phyloP scores from a whole-genome alignment of 1,284 basidiomycete species.

The Leucoagaricus sp. region DNA sequence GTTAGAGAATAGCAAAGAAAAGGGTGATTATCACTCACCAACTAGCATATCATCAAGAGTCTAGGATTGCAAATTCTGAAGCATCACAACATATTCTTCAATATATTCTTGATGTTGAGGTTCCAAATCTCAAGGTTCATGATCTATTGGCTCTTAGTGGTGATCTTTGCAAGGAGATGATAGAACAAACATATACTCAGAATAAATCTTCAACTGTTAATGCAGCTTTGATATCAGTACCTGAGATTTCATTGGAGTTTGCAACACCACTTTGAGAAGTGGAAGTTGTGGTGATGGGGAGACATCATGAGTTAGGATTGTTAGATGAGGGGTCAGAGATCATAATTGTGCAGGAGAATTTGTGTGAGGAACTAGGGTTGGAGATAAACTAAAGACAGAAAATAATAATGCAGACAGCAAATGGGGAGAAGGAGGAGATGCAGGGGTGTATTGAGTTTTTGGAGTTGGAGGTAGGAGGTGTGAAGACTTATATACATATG shows the following conservation, averaged over 20 bases:
- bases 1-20: not conserved
- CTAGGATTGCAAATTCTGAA: constrained; percentile 2
- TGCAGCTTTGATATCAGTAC: not conserved
- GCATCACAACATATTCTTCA: not conserved
- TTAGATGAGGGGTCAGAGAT: constrained; percentile 9
- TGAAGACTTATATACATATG: constrained; percentile 6
- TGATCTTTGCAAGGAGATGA: constrained; percentile 17
- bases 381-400: constrained; percentile 16
- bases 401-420: constrained; percentile 10
- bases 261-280: constrained; percentile 10
- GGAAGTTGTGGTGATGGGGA: constrained; percentile 8
- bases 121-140: constrained; percentile 15
- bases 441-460: constrained; percentile 18
- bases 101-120: constrained; percentile 2
- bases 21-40: not conserved
- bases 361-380: constrained; percentile 19
- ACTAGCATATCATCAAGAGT: constrained; percentile 8
- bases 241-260: constrained; percentile 9
- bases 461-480: constrained; percentile 13
- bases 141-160: constrained; percentile 21
- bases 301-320: constrained; percentile 11
- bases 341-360: constrained; percentile 16
- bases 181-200: constrained; percentile 15
- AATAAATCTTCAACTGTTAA: constrained; percentile 4
- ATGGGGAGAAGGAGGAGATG: constrained; percentile 16